phyloP scores from a whole-genome alignment of 228 moss, liverwort and hornwort species.

The Sphagnum fallax region DNA sequence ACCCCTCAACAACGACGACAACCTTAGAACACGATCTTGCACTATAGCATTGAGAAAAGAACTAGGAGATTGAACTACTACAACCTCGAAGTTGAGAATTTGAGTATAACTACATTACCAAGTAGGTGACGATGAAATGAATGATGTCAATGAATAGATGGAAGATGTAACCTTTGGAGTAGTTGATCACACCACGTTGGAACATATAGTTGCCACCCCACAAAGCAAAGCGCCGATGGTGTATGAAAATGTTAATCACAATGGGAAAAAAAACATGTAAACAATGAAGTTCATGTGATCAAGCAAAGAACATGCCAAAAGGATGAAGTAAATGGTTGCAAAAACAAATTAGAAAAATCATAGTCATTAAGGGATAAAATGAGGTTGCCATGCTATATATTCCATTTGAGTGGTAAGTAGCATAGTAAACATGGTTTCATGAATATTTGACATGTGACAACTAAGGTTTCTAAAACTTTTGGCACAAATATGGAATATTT shows the following conservation, averaged over 20 bases:
- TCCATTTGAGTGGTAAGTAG: conserved; percentile 9
- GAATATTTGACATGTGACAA: too few species aligned
- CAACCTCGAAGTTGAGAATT: too few species aligned
- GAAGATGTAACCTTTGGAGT: conserved; percentile 36
- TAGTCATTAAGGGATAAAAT: conserved; percentile 20
- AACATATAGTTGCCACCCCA: conserved; percentile 35
- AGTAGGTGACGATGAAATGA: conserved; percentile 40
- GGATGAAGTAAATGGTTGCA: conserved; percentile 38
- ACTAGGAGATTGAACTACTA: too few species aligned
- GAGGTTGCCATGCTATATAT: not conserved
- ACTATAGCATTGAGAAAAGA: too few species aligned
- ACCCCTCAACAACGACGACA: too few species aligned
- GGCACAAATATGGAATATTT: too few species aligned
- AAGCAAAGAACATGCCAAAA: conserved; percentile 29
- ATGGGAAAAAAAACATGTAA: conserved; percentile 38
- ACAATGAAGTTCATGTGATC: conserved; percentile 37
- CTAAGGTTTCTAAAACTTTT: too few species aligned
- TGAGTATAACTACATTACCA: conserved; percentile 8
- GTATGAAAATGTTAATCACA: conserved; percentile 43
- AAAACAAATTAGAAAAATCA: conserved; percentile 56
- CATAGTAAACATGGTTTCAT: not conserved
- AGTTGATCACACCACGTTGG: conserved; percentile 39
- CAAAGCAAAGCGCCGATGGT: conserved; percentile 27
- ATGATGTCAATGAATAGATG: conserved; percentile 36
- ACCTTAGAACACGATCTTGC: too few species aligned